Percentiles rank a stretch among this genome's conserved stretches.
Evolutionary conservation across 192 early-diverging fungal species (phyloP).

Genomic region (Spizellomyces punctatus): DNA sequence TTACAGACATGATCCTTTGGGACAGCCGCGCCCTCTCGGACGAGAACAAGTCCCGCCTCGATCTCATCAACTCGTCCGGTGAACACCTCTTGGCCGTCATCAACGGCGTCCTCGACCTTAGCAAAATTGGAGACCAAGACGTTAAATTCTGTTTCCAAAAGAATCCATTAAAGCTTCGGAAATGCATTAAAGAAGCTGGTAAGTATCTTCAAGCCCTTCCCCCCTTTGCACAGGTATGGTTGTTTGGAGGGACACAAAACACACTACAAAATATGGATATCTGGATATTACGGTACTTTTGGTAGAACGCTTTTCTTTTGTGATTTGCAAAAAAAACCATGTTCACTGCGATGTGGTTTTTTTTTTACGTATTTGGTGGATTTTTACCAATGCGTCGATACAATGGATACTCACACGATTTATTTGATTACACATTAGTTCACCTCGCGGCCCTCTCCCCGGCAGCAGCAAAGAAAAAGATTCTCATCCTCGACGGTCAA

Average conservation of each 20-base stretch:
- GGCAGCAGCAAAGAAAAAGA: conserved; percentile 19
- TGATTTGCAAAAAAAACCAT: too few relatives aligned
- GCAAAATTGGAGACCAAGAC: conserved; percentile 36
- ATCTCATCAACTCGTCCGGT: conserved; percentile 31
- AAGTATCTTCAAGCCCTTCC: background rate
- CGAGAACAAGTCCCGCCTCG: conserved; percentile 20
- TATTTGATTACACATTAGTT: background rate
- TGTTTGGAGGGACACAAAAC: background rate
- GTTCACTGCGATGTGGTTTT: too few relatives aligned
- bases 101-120: conserved; percentile 37
- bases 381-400: too few relatives aligned
- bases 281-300: too few relatives aligned
- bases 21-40: conserved; percentile 13
- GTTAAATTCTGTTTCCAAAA: conserved; percentile 24
- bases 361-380: too few relatives aligned
- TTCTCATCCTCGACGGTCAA: conserved; percentile 11
- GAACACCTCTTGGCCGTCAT: conserved; percentile 33
- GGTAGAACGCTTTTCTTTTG: too few relatives aligned
- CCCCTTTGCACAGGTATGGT: background rate
- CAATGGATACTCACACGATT: background rate
- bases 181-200: conserved; percentile 28
- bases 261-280: background rate
- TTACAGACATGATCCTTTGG: conserved; percentile 26
- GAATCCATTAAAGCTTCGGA: conserved; percentile 4
- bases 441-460: conserved; percentile 30